Conservation (phyloP, 2,329 filamentous ascomycete species). For the Periconia sp. region DNA sequence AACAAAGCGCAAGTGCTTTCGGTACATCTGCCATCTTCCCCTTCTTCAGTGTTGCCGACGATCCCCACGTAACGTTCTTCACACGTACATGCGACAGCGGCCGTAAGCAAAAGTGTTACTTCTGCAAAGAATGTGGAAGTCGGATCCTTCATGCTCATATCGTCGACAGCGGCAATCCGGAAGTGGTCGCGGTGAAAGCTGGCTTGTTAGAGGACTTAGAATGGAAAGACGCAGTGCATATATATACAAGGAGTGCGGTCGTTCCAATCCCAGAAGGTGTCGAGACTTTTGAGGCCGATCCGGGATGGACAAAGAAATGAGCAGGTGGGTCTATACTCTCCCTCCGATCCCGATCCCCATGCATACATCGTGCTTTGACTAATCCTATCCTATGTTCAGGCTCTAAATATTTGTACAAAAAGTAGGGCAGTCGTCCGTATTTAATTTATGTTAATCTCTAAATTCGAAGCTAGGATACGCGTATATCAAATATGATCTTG, state of each 20-base stretch:
- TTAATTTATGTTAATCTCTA: no score
- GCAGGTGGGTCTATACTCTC: no score
- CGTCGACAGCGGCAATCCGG: constrained; percentile 20
- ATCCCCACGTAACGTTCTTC: constrained; percentile 26
- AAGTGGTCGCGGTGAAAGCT: constrained; percentile 62
- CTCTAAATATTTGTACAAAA: no score
- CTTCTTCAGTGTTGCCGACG: constrained; percentile 59
- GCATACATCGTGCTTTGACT: no score
- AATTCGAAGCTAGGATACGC: no score
- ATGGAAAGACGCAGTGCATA: constrained; percentile 53
- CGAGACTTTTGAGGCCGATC: constrained; percentile 59
- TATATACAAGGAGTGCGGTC: constrained; percentile 69
- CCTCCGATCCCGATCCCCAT: constrained; percentile 1
- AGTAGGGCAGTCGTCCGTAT: no score
- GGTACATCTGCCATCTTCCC: constrained; percentile 72
- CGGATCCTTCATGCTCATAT: constrained; percentile 65
- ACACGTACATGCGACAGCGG: constrained; percentile 23
- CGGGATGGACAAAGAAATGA: constrained; percentile 23
- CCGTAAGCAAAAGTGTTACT: constrained; percentile 27
- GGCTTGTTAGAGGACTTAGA: constrained; percentile 64
- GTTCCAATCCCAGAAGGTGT: constrained; percentile 68
- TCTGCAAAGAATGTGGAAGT: constrained; percentile 61
- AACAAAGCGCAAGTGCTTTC: constrained; percentile 67
- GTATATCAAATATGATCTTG: no score
- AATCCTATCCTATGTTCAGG: no score